Percentiles rank a stretch among this genome's conserved stretches.
These are phyloP conservation scores for Biscutella laevigata DNA, from an alignment of 441 rosid genomes.

Conservation along the genomic window DNA sequence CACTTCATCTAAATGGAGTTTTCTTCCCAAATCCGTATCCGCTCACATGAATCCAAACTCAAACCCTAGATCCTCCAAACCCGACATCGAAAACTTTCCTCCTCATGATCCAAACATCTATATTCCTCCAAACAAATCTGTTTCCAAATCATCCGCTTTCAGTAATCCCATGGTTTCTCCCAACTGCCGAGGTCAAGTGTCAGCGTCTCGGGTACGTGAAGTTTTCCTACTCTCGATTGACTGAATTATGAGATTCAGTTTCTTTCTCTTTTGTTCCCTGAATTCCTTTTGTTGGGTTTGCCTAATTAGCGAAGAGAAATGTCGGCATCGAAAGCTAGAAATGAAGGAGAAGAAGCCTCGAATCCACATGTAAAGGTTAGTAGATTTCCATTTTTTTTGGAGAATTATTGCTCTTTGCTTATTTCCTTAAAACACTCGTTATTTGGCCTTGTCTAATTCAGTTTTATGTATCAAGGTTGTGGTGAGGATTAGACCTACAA, in stretches of 20 bases:
- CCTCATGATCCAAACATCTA: constrained; percentile 59
- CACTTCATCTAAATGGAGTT: constrained; percentile 46
- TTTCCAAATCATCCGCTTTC: constrained; percentile 24
- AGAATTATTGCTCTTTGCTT: neutral
- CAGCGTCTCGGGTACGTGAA: constrained; percentile 24
- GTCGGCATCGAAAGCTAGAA: constrained; percentile 22
- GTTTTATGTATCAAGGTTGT: constrained; percentile 39
- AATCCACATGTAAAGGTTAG: constrained; percentile 73
- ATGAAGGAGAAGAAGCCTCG: constrained; percentile 22
- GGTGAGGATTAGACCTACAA: constrained; percentile 68
- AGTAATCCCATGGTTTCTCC: constrained; percentile 12
- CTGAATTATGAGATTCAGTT: neutral
- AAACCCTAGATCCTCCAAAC: constrained; percentile 30
- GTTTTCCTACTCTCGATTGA: neutral
- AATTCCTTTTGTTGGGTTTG: too few species aligned
- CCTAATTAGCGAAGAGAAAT: constrained; percentile 34
- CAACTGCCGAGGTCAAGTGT: neutral
- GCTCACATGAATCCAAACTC: constrained; percentile 30
- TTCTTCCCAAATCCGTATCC: constrained; percentile 56
- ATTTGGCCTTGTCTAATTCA: neutral
- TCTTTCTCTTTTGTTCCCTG: too few species aligned
- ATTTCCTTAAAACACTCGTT: neutral
- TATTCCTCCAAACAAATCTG: constrained; percentile 13
- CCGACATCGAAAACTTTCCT: constrained; percentile 56
- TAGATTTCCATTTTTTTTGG: neutral